These are phyloP conservation scores for Candida neerlandica DNA, from an alignment of 1,139 yeast genomes.

Conservation along the genomic window DNA sequence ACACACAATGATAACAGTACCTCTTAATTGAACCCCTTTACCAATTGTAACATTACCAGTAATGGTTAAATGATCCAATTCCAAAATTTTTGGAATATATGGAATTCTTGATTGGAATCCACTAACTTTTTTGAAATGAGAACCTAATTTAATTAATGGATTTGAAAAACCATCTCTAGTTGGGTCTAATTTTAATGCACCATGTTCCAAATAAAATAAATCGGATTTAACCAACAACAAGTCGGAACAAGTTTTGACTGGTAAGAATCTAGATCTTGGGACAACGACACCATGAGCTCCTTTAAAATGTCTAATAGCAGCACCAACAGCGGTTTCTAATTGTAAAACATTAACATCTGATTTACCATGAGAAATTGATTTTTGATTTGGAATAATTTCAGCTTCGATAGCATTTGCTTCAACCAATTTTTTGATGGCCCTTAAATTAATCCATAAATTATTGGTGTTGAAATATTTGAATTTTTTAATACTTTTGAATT, in stretches of 20 bases:
- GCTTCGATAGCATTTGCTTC: constrained; percentile 81
- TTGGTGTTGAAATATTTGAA: constrained; percentile 98
- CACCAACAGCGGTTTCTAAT: constrained; percentile 98
- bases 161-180: constrained; percentile 84
- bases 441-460: constrained; percentile 94
- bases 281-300: constrained; percentile 98
- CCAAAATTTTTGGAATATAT: constrained; percentile 94
- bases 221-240: constrained; percentile 95
- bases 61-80: constrained; percentile 94
- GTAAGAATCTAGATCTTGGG: constrained; percentile 96
- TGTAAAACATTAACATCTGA: constrained; percentile 85
- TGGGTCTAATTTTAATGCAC: constrained; percentile 83
- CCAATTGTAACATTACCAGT: constrained; percentile 96
- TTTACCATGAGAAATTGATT: constrained; percentile 76
- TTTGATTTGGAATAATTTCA: constrained; percentile 94
- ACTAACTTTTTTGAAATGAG: constrained; percentile 92
- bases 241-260: constrained; percentile 97
- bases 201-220: constrained; percentile 87
- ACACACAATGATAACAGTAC: constrained; percentile 96
- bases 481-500: constrained; percentile 95
- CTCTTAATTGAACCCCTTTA: constrained; percentile 87
- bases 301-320: constrained; percentile 94
- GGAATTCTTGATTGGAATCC: constrained; percentile 90
- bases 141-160: constrained; percentile 94
- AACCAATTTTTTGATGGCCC: constrained; percentile 89